Conservation (phyloP, 1,139 yeast genomes). For the Scheffersomyces lignicola region DNA sequence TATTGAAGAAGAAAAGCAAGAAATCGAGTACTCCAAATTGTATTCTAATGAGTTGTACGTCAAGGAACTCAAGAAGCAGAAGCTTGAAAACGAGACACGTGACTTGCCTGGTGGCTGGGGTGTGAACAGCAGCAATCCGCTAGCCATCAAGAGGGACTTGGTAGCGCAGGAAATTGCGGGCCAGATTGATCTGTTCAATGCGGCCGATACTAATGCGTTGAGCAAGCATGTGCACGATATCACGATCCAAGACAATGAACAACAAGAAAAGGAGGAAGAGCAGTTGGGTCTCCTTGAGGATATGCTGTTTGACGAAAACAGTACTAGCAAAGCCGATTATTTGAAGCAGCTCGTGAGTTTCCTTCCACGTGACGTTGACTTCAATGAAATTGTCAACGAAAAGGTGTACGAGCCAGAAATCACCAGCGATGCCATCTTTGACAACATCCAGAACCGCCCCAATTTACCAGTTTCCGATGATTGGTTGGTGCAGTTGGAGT, state of each 20-base stretch:
- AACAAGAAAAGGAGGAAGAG: slow-evolving; percentile 7
- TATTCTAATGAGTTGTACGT: slow-evolving; percentile 28
- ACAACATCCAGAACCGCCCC: slow-evolving; percentile 29
- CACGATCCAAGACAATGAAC: slow-evolving; percentile 27
- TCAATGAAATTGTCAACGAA: slow-evolving; percentile 51
- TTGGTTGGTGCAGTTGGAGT: slow-evolving; percentile 64
- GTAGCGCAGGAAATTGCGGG: slow-evolving; percentile 30
- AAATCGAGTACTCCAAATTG: slow-evolving; percentile 26
- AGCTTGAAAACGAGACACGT: slow-evolving; percentile 25
- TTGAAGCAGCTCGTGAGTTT: slow-evolving; percentile 35
- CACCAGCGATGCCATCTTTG: slow-evolving; percentile 30
- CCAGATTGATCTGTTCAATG: slow-evolving; percentile 22
- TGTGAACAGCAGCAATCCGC: slow-evolving; percentile 20
- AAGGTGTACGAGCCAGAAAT: slow-evolving; percentile 71
- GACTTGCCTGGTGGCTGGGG: slow-evolving; percentile 43
- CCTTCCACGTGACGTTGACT: slow-evolving; percentile 30
- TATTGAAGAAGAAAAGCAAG: slow-evolving; percentile 23
- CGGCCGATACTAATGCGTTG: slow-evolving; percentile 18
- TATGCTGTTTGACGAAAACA: slow-evolving; percentile 4
- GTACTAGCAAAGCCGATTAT: slow-evolving; percentile 28
- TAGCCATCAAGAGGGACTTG: slow-evolving; percentile 22
- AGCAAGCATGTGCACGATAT: slow-evolving; percentile 31
- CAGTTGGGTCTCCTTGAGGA: neutral
- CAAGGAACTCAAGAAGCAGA: slow-evolving; percentile 39
- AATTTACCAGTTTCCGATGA: slow-evolving; percentile 52